Percentiles rank a stretch among this genome's conserved stretches.
These are phyloP conservation scores for Thymus mandschuricus DNA, from an alignment of 257 asterid genomes.

Conservation along the genomic window DNA sequence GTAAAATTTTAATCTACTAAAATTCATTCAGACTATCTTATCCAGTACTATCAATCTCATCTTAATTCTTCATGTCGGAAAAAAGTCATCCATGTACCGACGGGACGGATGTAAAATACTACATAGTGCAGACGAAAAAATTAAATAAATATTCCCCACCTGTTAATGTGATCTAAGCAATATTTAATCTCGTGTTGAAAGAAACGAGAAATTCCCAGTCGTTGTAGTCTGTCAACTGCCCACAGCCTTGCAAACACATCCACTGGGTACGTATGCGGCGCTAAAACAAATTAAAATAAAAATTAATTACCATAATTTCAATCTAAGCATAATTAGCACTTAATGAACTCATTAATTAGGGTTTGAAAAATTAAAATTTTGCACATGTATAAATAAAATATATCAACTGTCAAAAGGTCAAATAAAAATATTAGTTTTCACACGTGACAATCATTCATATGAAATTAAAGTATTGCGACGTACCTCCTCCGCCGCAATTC, in stretches of 20 bases:
- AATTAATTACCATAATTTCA: not conserved
- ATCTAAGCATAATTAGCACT: not conserved
- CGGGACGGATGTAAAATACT: too few relatives aligned
- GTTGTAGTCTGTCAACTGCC: slow-evolving; percentile 62
- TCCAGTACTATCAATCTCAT: too few relatives aligned
- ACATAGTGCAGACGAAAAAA: not conserved
- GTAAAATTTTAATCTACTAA: too few relatives aligned
- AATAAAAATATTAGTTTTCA: too few relatives aligned
- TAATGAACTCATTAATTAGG: not conserved
- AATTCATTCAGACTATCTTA: too few relatives aligned
- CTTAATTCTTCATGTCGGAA: too few relatives aligned
- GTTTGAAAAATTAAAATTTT: not conserved
- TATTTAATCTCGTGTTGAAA: slow-evolving; percentile 41
- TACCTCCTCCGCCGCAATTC: slow-evolving; percentile 49
- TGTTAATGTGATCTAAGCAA: slow-evolving; percentile 38
- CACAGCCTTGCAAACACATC: slow-evolving; percentile 52
- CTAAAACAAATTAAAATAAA: slow-evolving; percentile 19
- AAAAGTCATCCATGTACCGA: too few relatives aligned
- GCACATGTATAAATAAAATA: too few relatives aligned
- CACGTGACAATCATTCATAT: not conserved
- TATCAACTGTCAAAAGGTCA: too few relatives aligned
- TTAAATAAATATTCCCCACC: slow-evolving; percentile 28
- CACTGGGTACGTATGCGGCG: slow-evolving; percentile 44
- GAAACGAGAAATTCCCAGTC: slow-evolving; percentile 55
- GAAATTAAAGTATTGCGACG: too few relatives aligned